Percentiles rank a stretch among this genome's conserved stretches.
These are phyloP conservation scores for Ascocoryne sarcoides DNA, from an alignment of 2,329 filamentous ascomycete genomes.

Conservation along the genomic window DNA sequence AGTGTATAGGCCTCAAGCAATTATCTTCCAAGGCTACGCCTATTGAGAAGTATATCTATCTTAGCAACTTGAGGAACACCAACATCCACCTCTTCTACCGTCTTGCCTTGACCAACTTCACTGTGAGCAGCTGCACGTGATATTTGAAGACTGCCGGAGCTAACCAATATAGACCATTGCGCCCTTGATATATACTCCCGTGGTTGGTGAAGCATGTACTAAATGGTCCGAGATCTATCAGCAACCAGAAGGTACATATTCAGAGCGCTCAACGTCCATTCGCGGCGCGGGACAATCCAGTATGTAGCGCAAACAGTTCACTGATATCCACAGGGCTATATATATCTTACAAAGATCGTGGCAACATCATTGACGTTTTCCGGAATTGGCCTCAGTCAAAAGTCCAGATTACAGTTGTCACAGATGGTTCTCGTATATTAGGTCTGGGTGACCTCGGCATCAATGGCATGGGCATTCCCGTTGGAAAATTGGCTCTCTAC, in stretches of 20 bases:
- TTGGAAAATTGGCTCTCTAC: slow-evolving; percentile 74
- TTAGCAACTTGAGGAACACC: slow-evolving; percentile 24
- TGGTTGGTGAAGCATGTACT: slow-evolving; percentile 63
- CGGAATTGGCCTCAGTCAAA: slow-evolving; percentile 61
- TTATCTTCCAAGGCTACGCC: slow-evolving; percentile 21
- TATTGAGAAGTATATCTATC: slow-evolving; percentile 27
- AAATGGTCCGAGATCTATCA: slow-evolving; percentile 69
- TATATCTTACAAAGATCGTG: slow-evolving; percentile 59
- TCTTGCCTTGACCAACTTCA: slow-evolving; percentile 22
- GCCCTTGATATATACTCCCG: slow-evolving; percentile 51
- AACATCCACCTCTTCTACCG: slow-evolving; percentile 27
- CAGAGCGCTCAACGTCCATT: neutral
- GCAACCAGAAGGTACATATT: slow-evolving; percentile 50
- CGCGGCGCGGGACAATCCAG: neutral
- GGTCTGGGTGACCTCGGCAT: slow-evolving; percentile 81
- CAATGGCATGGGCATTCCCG: slow-evolving; percentile 73
- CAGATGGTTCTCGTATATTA: slow-evolving; percentile 56
- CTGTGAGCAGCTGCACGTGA: slow-evolving; percentile 10
- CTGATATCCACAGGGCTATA: slow-evolving; percentile 43
- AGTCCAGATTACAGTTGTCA: slow-evolving; percentile 47
- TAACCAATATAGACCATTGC: slow-evolving; percentile 31
- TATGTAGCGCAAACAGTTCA: neutral
- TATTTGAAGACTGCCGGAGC: slow-evolving; percentile 7
- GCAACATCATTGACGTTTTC: slow-evolving; percentile 55
- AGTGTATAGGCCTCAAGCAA: slow-evolving; percentile 22